Percentiles rank a stretch among this genome's conserved stretches.
These are phyloP conservation scores for Falciphora oryzae DNA, from an alignment of 2,329 filamentous ascomycete genomes.

Conservation along the genomic window DNA sequence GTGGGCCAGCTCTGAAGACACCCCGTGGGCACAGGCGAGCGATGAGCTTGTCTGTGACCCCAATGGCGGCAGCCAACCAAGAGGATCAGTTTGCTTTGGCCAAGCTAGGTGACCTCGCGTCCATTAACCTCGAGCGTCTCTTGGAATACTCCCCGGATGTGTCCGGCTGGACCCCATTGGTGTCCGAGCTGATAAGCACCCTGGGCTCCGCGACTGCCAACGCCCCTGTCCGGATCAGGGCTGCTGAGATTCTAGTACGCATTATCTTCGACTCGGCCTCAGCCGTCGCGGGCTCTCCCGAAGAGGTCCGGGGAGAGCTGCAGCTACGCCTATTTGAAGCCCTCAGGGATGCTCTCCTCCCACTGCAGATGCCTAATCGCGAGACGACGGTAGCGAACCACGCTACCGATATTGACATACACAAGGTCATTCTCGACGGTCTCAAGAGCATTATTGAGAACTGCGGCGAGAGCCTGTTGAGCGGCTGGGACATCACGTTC, in stretches of 20 bases:
- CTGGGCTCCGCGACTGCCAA: slow-evolving; percentile 42
- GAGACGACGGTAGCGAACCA: slow-evolving; percentile 51
- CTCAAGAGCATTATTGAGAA: slow-evolving; percentile 80
- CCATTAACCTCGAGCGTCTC: slow-evolving; percentile 70
- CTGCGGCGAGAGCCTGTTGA: slow-evolving; percentile 75
- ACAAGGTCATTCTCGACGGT: slow-evolving; percentile 72
- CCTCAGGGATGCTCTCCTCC: slow-evolving; percentile 54
- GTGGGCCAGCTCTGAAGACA: slow-evolving; percentile 26
- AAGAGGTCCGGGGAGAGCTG: slow-evolving; percentile 50
- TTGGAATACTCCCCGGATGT: slow-evolving; percentile 58
- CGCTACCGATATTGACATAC: slow-evolving; percentile 69
- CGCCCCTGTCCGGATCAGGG: slow-evolving; percentile 49
- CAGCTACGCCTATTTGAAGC: slow-evolving; percentile 68
- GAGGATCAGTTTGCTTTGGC: slow-evolving; percentile 63
- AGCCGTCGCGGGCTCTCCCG: slow-evolving; percentile 46
- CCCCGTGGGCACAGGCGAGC: slow-evolving; percentile 32
- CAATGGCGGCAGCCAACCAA: slow-evolving; percentile 47
- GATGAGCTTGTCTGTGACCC: slow-evolving; percentile 40
- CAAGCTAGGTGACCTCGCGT: slow-evolving; percentile 67
- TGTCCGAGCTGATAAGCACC: slow-evolving; percentile 44
- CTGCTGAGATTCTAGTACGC: slow-evolving; percentile 58
- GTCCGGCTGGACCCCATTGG: slow-evolving; percentile 72
- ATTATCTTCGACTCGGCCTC: slow-evolving; percentile 53
- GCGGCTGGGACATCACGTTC: slow-evolving; percentile 82
- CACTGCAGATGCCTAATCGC: slow-evolving; percentile 54